Evolutionary conservation across 441 rosid species (phyloP), one percentile per base, ranked within the genome.

Genomic region (Bocquillonia castaneifolia): DNA sequence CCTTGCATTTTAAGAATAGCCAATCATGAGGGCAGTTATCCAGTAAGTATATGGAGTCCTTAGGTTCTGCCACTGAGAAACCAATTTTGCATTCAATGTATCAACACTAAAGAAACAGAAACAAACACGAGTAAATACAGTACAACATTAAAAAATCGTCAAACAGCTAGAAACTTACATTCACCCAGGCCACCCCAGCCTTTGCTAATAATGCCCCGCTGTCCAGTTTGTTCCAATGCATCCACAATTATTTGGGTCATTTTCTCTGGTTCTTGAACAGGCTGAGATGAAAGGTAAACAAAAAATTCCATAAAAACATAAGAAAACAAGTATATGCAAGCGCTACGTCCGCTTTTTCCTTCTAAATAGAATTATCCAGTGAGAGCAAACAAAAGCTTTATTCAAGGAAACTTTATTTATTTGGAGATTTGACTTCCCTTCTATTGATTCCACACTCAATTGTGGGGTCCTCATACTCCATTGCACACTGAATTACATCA

Each of bases 111-210:
- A 53, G 18, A 39, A 40, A 50, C 47, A 60, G 29, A 8, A 0
- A 23, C 12, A 68, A 25, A 57, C 0, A 42, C 15, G 0, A 53
- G 36, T 28, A 26, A 40, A 14, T 36, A 68, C 64, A 73, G 55
- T 52, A 68, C 36, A 42, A 66, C 26, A 32, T 47, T 28, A 37
- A 25, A 64, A 70, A n/a, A 54, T 50, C 59, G 10, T 36, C 3
- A 32, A 51, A 2, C 6, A 65, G 76, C 44, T 17, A 29, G 47
- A 26, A 70, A 83, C 92, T 70, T 78, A 93, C 97, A 78, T 69
- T 86, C 73, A 76, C 98, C 98, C 75, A 93, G 91, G 73, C 98
- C 98, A 75, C 98, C 97, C 97, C 98, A 93, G 61, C 98, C 98
- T 83, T 88, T 91, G 77, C 91, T 93, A 69, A 93, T 91, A 81